Conservation (phyloP, 805 yeast genomes). For the Ogataea nonfermentans region DNA sequence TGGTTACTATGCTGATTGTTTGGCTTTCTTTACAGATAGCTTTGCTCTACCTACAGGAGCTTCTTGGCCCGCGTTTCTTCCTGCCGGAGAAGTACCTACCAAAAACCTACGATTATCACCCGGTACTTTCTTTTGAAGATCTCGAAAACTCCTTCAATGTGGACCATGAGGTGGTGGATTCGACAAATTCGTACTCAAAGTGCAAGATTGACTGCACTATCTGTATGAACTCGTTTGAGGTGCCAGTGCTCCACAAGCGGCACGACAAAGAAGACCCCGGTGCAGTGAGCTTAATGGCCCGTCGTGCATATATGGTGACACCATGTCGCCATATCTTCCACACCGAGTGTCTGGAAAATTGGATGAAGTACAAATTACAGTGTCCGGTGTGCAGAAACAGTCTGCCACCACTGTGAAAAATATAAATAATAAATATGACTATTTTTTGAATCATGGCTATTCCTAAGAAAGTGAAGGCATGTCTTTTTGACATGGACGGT, state of each 20-base stretch:
- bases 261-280: conserved; percentile 15
- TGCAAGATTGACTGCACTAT: conserved; percentile 78
- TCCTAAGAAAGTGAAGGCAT: conserved; percentile 26
- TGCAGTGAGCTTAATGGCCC: conserved; percentile 28
- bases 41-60: conserved; percentile 59
- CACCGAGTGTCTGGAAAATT: conserved; percentile 79
- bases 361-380: conserved; percentile 92
- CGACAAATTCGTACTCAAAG: conserved; percentile 32
- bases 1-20: conserved; percentile 43
- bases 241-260: conserved; percentile 42
- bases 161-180: conserved; percentile 43
- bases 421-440: background rate
- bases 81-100: conserved; percentile 72
- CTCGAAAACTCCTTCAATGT: conserved; percentile 61
- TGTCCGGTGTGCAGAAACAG: conserved; percentile 91
- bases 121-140: conserved; percentile 55
- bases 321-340: conserved; percentile 93
- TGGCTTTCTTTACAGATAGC: conserved; percentile 66
- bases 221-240: conserved; percentile 78
- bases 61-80: conserved; percentile 80
- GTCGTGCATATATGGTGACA: conserved; percentile 70
- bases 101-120: conserved; percentile 84
- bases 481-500: conserved; percentile 84
- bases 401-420: conserved; percentile 68
- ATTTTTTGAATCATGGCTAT: conserved; percentile 4